phyloP scores from a whole-genome alignment of 2,329 filamentous ascomycete species.

The Monilinia polystroma region DNA sequence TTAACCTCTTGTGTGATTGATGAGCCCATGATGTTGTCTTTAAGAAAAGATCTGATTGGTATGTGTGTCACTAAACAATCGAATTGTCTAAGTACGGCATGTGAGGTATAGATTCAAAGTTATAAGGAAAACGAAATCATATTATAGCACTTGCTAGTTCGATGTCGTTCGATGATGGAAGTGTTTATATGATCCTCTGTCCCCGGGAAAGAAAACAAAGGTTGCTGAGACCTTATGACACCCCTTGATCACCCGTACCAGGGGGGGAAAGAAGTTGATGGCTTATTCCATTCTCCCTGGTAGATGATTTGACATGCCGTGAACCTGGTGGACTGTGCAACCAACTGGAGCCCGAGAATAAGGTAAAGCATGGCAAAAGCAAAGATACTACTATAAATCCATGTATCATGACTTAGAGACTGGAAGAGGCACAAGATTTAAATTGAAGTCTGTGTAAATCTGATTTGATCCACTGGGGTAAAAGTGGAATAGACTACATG shows the following conservation, averaged over 20 bases:
- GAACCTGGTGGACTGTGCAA: not conserved
- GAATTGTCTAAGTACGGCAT: constrained; percentile 5
- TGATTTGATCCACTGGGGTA: constrained; percentile 9
- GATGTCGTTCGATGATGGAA: constrained; percentile 1
- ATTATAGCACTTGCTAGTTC: constrained; percentile 8
- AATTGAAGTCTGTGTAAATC: constrained; percentile 13
- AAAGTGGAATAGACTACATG: constrained; percentile 5
- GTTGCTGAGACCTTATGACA: constrained; percentile 15
- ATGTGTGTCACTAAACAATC: constrained; percentile 5
- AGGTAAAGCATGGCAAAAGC: constrained; percentile 20
- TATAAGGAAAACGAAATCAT: constrained; percentile 22
- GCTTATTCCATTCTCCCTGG: not conserved
- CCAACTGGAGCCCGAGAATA: constrained; percentile 17
- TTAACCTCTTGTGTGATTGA: not conserved
- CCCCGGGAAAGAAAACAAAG: constrained; percentile 8
- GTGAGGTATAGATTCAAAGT: not conserved
- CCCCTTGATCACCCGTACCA: constrained; percentile 3
- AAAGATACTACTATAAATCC: constrained; percentile 1
- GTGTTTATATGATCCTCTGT: constrained; percentile 9
- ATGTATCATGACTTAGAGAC: not conserved
- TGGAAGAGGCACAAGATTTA: not conserved
- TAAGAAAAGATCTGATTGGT: constrained; percentile 1
- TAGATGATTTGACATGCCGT: constrained; percentile 18
- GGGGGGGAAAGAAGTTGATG: constrained; percentile 10
- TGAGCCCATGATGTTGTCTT: constrained; percentile 21